phyloP scores from a whole-genome alignment of 495 filamentous ascomycete genomes.

The Copromyces sp. region DNA sequence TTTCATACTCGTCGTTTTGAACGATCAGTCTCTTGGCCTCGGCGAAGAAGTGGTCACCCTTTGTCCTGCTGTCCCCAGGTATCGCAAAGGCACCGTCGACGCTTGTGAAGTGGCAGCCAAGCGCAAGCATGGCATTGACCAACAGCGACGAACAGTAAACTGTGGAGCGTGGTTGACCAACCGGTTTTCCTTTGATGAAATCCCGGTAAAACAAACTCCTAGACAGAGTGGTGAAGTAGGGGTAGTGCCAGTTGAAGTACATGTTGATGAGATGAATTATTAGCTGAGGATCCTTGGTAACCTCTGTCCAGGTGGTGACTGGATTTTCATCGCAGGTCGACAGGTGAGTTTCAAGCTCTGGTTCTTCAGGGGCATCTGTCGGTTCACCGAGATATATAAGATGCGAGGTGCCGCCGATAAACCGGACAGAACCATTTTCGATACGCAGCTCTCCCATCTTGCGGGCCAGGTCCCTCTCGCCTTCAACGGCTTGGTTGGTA shows the following conservation, averaged over 20 bases:
- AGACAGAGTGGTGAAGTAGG: conserved; percentile 91
- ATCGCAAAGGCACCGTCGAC: conserved; percentile 58
- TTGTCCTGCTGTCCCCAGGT: conserved; percentile 65
- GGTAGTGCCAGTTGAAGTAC: conserved; percentile 98
- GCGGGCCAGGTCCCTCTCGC: conserved; percentile 78
- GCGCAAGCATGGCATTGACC: conserved; percentile 91
- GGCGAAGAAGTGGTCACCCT: conserved; percentile 93
- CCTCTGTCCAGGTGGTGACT: conserved; percentile 74
- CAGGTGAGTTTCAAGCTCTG: conserved; percentile 38
- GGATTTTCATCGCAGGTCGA: conserved; percentile 43
- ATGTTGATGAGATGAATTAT: conserved; percentile 85
- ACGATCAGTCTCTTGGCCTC: conserved; percentile 86
- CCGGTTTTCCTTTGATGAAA: conserved; percentile 55
- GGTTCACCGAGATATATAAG: conserved; percentile 67
- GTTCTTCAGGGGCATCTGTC: conserved; percentile 38
- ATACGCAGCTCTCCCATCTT: conserved; percentile 87
- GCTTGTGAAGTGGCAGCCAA: conserved; percentile 93
- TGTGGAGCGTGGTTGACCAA: conserved; percentile 34
- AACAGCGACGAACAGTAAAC: conserved; percentile 82
- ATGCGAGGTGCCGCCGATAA: conserved; percentile 91
- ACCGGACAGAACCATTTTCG: conserved; percentile 83
- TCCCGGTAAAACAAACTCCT: conserved; percentile 82
- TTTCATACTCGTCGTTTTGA: conserved; percentile 89
- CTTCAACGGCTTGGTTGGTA: conserved; percentile 44
- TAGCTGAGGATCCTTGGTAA: conserved; percentile 68